phyloP scores from a whole-genome alignment of 805 yeast species.

The Clavispora asparagi region DNA sequence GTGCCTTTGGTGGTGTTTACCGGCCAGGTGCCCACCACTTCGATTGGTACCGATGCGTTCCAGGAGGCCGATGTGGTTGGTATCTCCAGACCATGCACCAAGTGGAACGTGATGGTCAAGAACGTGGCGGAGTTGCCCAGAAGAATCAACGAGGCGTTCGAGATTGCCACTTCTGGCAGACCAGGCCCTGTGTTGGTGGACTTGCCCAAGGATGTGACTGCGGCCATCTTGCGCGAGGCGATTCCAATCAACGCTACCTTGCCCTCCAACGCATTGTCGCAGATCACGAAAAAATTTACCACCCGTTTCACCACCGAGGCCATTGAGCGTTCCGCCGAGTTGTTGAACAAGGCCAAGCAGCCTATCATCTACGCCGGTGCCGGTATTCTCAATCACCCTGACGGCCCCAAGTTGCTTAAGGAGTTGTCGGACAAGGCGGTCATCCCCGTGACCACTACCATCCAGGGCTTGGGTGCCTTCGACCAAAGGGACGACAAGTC shows the following conservation, averaged over 20 bases:
- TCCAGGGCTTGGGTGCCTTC: slow-evolving; percentile 91
- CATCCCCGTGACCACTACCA: slow-evolving; percentile 94
- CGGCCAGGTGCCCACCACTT: slow-evolving; percentile 94
- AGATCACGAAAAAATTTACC: slow-evolving; percentile 63
- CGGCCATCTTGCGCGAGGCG: slow-evolving; percentile 78
- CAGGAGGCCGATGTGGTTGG: slow-evolving; percentile 99
- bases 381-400: slow-evolving; percentile 75
- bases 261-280: slow-evolving; percentile 67
- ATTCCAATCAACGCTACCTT: slow-evolving; percentile 78
- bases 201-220: slow-evolving; percentile 96
- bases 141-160: slow-evolving; percentile 96
- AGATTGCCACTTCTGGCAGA: slow-evolving; percentile 91
- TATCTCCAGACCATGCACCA: slow-evolving; percentile 94
- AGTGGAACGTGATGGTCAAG: slow-evolving; percentile 99
- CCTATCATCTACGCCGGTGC: slow-evolving; percentile 92
- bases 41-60: slow-evolving; percentile 98
- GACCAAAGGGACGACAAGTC: slow-evolving; percentile 90
- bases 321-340: slow-evolving; percentile 68
- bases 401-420: slow-evolving; percentile 73
- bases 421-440: slow-evolving; percentile 85
- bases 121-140: slow-evolving; percentile 90
- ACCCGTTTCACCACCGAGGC: slow-evolving; percentile 72
- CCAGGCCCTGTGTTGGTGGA: slow-evolving; percentile 99
- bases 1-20: slow-evolving; percentile 94
- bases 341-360: slow-evolving; percentile 76